These are phyloP conservation scores for Coccomyxa subellipsoidea DNA, from an alignment of 163 green algal species.

Conservation along the genomic window DNA sequence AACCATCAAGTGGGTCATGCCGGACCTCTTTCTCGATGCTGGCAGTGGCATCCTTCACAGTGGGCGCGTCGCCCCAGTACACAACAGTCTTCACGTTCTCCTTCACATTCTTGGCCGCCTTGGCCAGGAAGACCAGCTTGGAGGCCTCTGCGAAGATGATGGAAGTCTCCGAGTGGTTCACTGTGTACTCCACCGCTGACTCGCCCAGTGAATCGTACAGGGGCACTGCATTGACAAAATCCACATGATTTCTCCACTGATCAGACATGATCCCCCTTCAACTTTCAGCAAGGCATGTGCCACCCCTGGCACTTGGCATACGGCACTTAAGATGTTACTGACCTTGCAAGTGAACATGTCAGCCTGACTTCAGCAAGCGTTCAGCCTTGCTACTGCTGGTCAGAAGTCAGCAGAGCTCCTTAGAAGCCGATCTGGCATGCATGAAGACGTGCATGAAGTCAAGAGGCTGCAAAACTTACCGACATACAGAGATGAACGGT, in stretches of 20 bases:
- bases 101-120: constrained; percentile 55
- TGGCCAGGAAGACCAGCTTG: constrained; percentile 58
- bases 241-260: no score
- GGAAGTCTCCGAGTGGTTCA: constrained; percentile 74
- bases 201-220: constrained; percentile 94
- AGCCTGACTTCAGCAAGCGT: no score
- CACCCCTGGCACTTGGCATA: no score
- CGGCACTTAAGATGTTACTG: no score
- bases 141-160: constrained; percentile 48
- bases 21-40: constrained; percentile 14
- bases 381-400: no score
- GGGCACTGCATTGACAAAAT: constrained; percentile 58
- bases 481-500: constrained; percentile 47
- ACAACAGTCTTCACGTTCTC: constrained; percentile 65
- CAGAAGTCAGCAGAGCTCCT: no score
- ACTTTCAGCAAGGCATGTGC: not conserved
- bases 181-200: constrained; percentile 90
- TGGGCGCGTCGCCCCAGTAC: constrained; percentile 53
- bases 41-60: not conserved
- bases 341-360: no score
- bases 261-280: no score
- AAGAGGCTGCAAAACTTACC: not conserved
- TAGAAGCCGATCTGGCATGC: no score
- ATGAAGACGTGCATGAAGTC: not conserved
- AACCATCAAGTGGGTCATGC: not conserved